A percentile compares a stretch with the other conserved stretches of the same genome.
Conservation (phyloP, 768 basidiomycete genomes). For the Leccinum sublutescens region DNA sequence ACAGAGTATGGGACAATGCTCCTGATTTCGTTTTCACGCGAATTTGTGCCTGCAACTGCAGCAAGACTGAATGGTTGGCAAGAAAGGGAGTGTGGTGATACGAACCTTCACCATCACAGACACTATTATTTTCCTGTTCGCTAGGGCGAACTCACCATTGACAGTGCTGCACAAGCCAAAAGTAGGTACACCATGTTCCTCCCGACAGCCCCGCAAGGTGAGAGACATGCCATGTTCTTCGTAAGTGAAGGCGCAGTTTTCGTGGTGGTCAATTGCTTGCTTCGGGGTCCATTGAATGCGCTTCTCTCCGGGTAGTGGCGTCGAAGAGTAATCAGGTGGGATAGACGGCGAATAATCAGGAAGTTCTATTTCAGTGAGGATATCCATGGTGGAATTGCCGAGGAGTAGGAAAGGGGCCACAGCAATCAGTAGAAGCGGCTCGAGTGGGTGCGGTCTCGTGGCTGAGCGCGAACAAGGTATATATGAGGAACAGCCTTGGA, state of each 20-base stretch:
- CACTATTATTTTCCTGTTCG: conserved; percentile 24
- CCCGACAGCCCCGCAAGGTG: conserved; percentile 30
- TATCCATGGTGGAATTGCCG: conserved; percentile 14
- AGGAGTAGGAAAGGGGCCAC: background rate
- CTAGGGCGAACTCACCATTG: conserved; percentile 28
- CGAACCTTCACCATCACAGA: conserved; percentile 31
- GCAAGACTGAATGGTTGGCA: background rate
- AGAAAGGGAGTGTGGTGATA: background rate
- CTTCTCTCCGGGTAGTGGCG: conserved; percentile 51
- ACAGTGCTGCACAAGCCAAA: conserved; percentile 32
- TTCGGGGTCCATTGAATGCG: conserved; percentile 48
- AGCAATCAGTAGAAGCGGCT: background rate
- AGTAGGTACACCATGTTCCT: conserved; percentile 29
- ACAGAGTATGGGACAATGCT: conserved; percentile 12
- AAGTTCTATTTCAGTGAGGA: conserved; percentile 21
- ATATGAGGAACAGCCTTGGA: conserved; percentile 19
- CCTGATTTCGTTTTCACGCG: conserved; percentile 15
- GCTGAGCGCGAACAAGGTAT: conserved; percentile 12
- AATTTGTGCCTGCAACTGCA: conserved; percentile 27
- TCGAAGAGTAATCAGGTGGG: conserved; percentile 58
- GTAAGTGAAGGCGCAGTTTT: conserved; percentile 30
- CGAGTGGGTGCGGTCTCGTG: conserved; percentile 1
- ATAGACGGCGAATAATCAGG: conserved; percentile 56
- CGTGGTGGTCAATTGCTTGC: conserved; percentile 7
- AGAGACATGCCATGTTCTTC: conserved; percentile 31